These are phyloP conservation scores for Russula emetica DNA, from an alignment of 768 basidiomycete species.

Conservation along the genomic window DNA sequence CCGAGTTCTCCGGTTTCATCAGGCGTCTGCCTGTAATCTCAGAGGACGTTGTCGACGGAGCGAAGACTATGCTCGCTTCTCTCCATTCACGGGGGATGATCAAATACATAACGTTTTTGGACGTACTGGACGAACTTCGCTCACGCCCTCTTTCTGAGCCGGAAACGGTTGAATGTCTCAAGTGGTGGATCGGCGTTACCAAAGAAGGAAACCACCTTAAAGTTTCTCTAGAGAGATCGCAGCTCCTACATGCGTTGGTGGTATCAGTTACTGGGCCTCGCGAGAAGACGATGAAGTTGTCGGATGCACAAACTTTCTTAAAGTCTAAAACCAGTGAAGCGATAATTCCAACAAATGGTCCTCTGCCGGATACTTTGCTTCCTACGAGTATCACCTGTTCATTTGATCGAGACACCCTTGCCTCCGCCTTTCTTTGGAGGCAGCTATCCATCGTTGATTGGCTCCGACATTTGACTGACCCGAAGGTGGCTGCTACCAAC, in stretches of 20 bases:
- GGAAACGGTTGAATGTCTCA: conserved; percentile 53
- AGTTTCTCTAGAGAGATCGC: conserved; percentile 41
- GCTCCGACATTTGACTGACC: conserved; percentile 59
- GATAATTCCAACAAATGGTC: conserved; percentile 66
- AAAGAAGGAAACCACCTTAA: too few relatives aligned
- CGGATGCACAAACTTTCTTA: conserved; percentile 65
- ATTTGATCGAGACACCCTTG: conserved; percentile 49
- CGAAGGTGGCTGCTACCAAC: conserved; percentile 40
- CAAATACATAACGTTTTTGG: conserved; percentile 69
- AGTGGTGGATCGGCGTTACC: too few relatives aligned
- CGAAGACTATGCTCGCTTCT: conserved; percentile 54
- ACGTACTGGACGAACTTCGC: conserved; percentile 76
- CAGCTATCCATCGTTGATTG: conserved; percentile 76
- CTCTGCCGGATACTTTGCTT: conserved; percentile 68
- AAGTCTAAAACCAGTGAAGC: conserved; percentile 53
- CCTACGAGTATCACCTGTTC: conserved; percentile 61
- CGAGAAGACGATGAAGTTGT: conserved; percentile 62
- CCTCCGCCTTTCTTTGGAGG: conserved; percentile 63
- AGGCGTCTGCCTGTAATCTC: conserved; percentile 74
- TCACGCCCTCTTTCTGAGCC: conserved; percentile 60
- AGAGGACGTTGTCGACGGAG: conserved; percentile 50
- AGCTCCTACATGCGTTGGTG: conserved; percentile 70
- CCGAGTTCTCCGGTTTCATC: conserved; percentile 68
- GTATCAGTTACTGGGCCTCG: conserved; percentile 43
- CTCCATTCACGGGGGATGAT: conserved; percentile 63